phyloP scores from a whole-genome alignment of 139 green algal species.

The Micractinium sp. region DNA sequence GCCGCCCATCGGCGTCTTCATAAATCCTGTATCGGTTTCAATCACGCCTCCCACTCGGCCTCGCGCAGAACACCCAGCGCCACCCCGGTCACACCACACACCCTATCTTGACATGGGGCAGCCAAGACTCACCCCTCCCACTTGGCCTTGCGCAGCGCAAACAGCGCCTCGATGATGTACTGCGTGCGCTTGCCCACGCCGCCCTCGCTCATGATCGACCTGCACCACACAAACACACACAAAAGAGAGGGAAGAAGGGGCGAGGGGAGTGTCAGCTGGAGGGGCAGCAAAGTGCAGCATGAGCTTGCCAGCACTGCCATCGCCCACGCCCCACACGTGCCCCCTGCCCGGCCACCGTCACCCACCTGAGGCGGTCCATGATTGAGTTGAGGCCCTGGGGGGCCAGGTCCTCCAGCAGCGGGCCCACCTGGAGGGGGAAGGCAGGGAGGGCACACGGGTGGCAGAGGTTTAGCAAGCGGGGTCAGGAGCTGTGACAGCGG shows the following conservation, averaged over 20 bases:
- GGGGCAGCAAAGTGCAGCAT: neutral
- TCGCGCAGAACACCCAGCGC: neutral
- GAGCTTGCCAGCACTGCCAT: neutral
- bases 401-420: conserved; percentile 51
- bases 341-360: neutral
- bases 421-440: conserved; percentile 36
- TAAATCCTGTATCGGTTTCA: too few species aligned
- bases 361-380: conserved; percentile 88
- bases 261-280: neutral
- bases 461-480: neutral
- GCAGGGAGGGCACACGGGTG: neutral
- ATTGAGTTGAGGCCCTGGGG: conserved; percentile 57
- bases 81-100: neutral
- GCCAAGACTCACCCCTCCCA: conserved; percentile 71
- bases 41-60: too few species aligned
- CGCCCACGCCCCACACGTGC: neutral
- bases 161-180: conserved; percentile 96
- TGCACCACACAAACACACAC: too few species aligned
- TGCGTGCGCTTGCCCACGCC: conserved; percentile 87
- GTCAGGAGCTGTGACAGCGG: too few species aligned
- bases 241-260: neutral
- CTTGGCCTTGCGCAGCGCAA: conserved; percentile 85
- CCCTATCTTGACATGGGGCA: neutral
- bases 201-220: conserved; percentile 90
- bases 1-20: too few species aligned